Evolutionary conservation across 169 alveolate species (phyloP), one percentile per base, ranked within the genome.

Genomic region (Plasmodium gallinaceum): DNA sequence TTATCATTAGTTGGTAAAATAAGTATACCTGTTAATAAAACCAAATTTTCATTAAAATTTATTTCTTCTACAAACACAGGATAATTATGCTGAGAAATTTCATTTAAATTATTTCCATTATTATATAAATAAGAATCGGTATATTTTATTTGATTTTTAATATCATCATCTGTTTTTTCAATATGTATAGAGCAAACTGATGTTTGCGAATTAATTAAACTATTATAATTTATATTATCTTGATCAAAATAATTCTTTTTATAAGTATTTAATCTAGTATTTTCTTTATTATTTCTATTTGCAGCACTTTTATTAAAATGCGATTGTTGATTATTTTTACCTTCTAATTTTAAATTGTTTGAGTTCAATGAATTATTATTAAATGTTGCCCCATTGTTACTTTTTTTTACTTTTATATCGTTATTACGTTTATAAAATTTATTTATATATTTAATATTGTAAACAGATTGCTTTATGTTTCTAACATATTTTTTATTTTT

Each of bases 111-210:
- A 57, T 52, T 43, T 76, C 18, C 22, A 32, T 76, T 54, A 22
- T 76, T 62, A 20, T 42, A 26, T 74, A 43, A 7, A 14, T 54
- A 43, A 5, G 54, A 48, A 42, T 6, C 20, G 8, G 20, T 4
- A 0, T 46, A 0, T 18, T 83, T 76, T 26, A 43, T 83, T 69
- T 83, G 91, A 16, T 83, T 83, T 54, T 54, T 66, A 64, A 83
- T 83, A 4, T 83, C 91, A 14, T 83, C 86, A 20, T 83, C 86
- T 83, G 91, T 52, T 83, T 83, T 83, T 9, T 83, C 91, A 18
- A 83, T 83, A 69, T 83, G 91, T 57, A 83, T 68, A 52, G 86
- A 83, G 37, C 91, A 83, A 24, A 83, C 61, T 39, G 86, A 42
- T 43, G 86, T 69, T 68, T 69, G 85, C 20, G 91, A 39, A 70